These are phyloP conservation scores for Gossypioides kirkii DNA, from an alignment of 345 rosid species.

Conservation along the genomic window DNA sequence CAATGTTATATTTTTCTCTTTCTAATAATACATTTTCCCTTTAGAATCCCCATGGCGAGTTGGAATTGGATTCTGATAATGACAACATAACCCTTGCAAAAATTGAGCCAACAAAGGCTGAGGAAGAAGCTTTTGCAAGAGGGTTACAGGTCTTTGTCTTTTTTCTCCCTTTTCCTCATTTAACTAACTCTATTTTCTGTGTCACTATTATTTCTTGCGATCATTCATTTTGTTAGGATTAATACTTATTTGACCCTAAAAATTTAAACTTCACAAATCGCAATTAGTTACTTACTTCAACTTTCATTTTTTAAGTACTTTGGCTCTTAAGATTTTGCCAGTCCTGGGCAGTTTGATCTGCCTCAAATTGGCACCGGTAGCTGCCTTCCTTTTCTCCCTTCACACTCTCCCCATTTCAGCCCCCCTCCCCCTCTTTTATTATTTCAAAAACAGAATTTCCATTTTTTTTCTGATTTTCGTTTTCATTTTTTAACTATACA, in stretches of 20 bases:
- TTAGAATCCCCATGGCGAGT: slow-evolving; percentile 59
- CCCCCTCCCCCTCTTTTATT: no score
- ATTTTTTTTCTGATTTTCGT: no score
- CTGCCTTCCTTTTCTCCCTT: no score
- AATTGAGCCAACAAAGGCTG: slow-evolving; percentile 94
- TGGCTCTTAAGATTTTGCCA: background rate
- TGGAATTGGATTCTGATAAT: slow-evolving; percentile 60
- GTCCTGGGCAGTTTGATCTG: no score
- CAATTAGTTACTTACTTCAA: background rate
- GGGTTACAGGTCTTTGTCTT: slow-evolving; percentile 63
- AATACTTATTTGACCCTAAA: background rate
- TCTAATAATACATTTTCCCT: slow-evolving; percentile 27
- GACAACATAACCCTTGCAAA: slow-evolving; percentile 46
- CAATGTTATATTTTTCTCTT: slow-evolving; percentile 11
- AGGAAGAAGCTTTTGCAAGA: slow-evolving; percentile 84
- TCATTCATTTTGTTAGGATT: background rate
- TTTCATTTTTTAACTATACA: no score
- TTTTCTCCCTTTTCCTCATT: background rate
- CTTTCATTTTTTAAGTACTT: background rate
- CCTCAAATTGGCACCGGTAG: no score
- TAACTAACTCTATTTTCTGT: background rate
- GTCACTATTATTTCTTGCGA: background rate
- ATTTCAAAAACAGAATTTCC: no score
- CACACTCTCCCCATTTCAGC: no score
- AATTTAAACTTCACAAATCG: background rate